Conservation (phyloP, 306 rosid genomes). For the Lupinus albus region DNA sequence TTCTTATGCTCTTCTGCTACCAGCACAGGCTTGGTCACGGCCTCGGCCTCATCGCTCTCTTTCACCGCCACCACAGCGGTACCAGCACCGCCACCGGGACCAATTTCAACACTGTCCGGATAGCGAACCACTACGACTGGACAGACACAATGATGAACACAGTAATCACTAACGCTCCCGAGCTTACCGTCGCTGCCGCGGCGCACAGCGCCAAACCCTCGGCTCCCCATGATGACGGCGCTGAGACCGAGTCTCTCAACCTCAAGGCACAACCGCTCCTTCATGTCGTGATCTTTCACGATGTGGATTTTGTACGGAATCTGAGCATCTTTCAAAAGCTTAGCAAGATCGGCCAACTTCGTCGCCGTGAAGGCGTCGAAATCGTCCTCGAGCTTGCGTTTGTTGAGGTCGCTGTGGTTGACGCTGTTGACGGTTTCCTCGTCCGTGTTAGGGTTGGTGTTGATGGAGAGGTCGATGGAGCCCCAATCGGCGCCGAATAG, state of each 20-base stretch:
- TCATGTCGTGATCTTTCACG: constrained; percentile 98
- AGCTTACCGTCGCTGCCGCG: constrained; percentile 87
- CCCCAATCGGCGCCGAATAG: constrained; percentile 99
- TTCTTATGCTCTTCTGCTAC: constrained; percentile 42
- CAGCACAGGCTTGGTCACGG: constrained; percentile 45
- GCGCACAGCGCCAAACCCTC: constrained; percentile 82
- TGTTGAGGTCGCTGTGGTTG: constrained; percentile 37
- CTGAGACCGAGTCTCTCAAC: constrained; percentile 95
- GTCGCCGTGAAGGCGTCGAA: constrained; percentile 88
- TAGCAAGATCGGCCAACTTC: constrained; percentile 76
- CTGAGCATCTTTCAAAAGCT: constrained; percentile 77
- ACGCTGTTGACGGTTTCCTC: constrained; percentile 37
- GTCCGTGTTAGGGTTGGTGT: constrained; percentile 47
- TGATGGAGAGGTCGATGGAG: constrained; percentile 69
- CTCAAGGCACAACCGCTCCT: constrained; percentile 87
- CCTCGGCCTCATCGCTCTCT: constrained; percentile 51
- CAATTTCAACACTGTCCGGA: constrained; percentile 50
- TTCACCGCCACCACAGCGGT: constrained; percentile 46
- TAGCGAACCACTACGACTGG: constrained; percentile 94
- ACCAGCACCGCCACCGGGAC: constrained; percentile 17
- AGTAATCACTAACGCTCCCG: constrained; percentile 95
- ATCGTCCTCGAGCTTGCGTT: constrained; percentile 74
- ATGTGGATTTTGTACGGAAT: constrained; percentile 97
- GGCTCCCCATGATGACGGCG: constrained; percentile 95
- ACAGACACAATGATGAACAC: constrained; percentile 94